Conservation (phyloP, 129 eudicot species). For the Deinandra increscens region DNA sequence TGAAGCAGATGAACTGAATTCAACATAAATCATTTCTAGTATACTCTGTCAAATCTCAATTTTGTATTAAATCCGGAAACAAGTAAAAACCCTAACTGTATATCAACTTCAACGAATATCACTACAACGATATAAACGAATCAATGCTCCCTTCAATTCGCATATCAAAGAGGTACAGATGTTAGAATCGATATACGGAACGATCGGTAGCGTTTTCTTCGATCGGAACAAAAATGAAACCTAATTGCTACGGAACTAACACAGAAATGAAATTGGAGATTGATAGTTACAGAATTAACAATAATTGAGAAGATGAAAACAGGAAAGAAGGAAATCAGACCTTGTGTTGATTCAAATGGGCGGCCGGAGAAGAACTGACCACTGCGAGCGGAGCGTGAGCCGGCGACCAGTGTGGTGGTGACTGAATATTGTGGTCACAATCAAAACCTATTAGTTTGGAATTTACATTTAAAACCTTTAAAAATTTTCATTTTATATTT, state of each 20-base stretch:
- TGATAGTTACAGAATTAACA: background rate
- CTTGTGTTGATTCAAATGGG: background rate
- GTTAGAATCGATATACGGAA: background rate
- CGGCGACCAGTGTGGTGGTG: background rate
- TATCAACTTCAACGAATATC: background rate
- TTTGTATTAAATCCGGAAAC: background rate
- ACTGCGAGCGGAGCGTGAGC: background rate
- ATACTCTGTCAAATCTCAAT: background rate
- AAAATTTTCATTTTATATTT: background rate
- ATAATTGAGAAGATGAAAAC: background rate
- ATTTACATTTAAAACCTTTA: background rate
- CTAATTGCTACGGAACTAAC: constrained; percentile 8
- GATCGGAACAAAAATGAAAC: background rate
- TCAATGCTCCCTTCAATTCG: background rate
- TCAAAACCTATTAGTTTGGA: constrained; percentile 7
- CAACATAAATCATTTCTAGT: background rate
- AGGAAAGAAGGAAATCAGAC: background rate
- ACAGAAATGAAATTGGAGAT: background rate
- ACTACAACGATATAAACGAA: background rate
- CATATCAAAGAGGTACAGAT: background rate
- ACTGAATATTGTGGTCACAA: background rate
- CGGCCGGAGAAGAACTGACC: background rate
- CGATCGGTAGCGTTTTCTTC: background rate
- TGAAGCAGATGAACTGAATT: background rate
- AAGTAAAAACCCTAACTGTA: background rate